phyloP scores from a whole-genome alignment of 495 filamentous ascomycete species.

The Chlorociboria aeruginascens region DNA sequence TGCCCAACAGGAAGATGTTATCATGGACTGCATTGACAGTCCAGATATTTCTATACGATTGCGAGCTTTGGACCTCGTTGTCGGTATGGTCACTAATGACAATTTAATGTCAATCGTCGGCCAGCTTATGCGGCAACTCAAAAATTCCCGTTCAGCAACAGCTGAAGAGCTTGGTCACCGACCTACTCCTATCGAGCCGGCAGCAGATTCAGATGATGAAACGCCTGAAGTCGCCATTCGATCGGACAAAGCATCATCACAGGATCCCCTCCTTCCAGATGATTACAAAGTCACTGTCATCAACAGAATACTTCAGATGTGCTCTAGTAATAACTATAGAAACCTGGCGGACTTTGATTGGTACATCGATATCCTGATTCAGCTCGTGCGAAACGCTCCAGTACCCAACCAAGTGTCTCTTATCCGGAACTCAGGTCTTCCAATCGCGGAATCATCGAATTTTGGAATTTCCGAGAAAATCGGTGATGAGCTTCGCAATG shows the following conservation, averaged over 20 bases:
- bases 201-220: constrained; percentile 49
- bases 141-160: constrained; percentile 30
- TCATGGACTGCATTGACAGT: constrained; percentile 91
- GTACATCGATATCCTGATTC: constrained; percentile 80
- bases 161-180: constrained; percentile 12
- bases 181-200: constrained; percentile 23
- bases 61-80: constrained; percentile 79
- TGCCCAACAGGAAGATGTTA: constrained; percentile 84
- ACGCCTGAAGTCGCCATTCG: constrained; percentile 31
- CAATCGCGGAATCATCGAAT: neutral
- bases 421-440: constrained; percentile 2
- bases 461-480: constrained; percentile 55
- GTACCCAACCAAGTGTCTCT: constrained; percentile 13
- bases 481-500: constrained; percentile 72
- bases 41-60: constrained; percentile 91
- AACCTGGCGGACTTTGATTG: constrained; percentile 87
- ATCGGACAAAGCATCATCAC: constrained; percentile 23
- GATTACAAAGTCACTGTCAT: constrained; percentile 77
- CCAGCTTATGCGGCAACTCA: constrained; percentile 74
- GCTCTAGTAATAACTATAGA: constrained; percentile 78
- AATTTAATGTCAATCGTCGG: constrained; percentile 75
- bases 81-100: constrained; percentile 80
- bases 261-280: constrained; percentile 47
- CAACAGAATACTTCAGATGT: constrained; percentile 73
- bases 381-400: constrained; percentile 62